Evolutionary conservation across 1,284 basidiomycete genomes (phyloP), one percentile per base, ranked within the genome.

Genomic region (Anthracocystis walkeri): DNA sequence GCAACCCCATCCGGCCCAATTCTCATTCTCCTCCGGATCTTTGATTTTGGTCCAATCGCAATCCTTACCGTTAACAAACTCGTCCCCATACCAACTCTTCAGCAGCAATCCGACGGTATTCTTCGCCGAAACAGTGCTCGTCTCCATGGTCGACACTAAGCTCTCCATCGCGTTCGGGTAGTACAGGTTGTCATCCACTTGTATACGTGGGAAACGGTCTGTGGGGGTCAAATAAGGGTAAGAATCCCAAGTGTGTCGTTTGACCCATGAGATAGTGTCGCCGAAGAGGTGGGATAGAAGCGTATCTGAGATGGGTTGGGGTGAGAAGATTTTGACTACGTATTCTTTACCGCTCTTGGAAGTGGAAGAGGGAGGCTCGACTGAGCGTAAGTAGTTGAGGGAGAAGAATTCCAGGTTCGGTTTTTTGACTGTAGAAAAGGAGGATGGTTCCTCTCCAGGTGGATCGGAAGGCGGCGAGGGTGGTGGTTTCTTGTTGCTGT

Each of bases 151-250:
- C 16, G 67, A 68, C 0, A 81, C 68, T 6, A 68, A 61, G 46
- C 67, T 62, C 55, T 97, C 94, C 78, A 96, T 91, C 0, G 93
- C 90, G 74, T 95, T 95, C 49, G 95, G 90, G 81, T 96, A 96
- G 87, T 92, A 95, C 58, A 97, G 87, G 3, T 91, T 91, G 50
- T 89, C 87, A 61, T 90, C 90, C 3, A 94, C 88, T 83, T 90
- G 90, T 57, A 95, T 87, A 0, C 92, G 90, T 18, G 94, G 90
- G 86, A 92, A 95, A 27, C 62, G 61, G 1, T 40, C 84, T 1
- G 90, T 91, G 1, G 93, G 92, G 1, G 89, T 88, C 11, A 94
- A 88, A 35, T 89, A 80, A 87, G 76, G 78, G 91, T 92, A 81
- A 21, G 85, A 84, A 59, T 86, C 81, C 87, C 87, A 88, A 87